These are phyloP conservation scores for Gossypium bickii DNA, from an alignment of 345 rosid genomes.

Conservation along the genomic window DNA sequence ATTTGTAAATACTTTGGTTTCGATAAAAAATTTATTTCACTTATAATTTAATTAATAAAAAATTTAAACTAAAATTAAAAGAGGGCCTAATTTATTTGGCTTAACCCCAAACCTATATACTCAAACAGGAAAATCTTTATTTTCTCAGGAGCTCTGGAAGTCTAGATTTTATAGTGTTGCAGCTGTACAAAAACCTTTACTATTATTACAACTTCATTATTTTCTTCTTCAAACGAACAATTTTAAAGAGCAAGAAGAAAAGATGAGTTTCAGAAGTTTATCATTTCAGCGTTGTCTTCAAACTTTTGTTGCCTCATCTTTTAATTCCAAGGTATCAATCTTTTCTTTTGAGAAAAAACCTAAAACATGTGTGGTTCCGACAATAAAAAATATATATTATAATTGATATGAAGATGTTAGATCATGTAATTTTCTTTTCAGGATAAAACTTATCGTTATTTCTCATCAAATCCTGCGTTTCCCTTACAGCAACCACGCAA, in stretches of 20 bases:
- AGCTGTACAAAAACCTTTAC: not conserved
- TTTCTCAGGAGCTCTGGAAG: too few species aligned
- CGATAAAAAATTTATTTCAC: too few species aligned
- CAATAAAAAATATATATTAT: too few species aligned
- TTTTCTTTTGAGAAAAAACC: not conserved
- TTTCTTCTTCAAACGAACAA: not conserved
- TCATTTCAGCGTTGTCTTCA: not conserved
- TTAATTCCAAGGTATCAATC: not conserved
- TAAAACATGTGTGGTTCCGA: too few species aligned
- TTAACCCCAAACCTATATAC: too few species aligned
- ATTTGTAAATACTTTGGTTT: too few species aligned
- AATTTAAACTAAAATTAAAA: too few species aligned
- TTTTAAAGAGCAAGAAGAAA: not conserved
- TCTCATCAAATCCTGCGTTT: not conserved
- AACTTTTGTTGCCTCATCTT: not conserved
- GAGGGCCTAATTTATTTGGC: too few species aligned
- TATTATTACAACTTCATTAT: not conserved
- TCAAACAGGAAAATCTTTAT: too few species aligned
- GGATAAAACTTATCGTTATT: not conserved
- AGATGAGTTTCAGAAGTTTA: not conserved
- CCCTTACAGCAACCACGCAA: not conserved
- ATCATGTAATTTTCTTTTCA: not conserved
- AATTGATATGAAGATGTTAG: too few species aligned
- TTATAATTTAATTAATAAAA: too few species aligned
- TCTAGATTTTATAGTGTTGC: not conserved